phyloP scores from a whole-genome alignment of 192 early-diverging fungal genomes.

The Thoreauomyces humboldtii region DNA sequence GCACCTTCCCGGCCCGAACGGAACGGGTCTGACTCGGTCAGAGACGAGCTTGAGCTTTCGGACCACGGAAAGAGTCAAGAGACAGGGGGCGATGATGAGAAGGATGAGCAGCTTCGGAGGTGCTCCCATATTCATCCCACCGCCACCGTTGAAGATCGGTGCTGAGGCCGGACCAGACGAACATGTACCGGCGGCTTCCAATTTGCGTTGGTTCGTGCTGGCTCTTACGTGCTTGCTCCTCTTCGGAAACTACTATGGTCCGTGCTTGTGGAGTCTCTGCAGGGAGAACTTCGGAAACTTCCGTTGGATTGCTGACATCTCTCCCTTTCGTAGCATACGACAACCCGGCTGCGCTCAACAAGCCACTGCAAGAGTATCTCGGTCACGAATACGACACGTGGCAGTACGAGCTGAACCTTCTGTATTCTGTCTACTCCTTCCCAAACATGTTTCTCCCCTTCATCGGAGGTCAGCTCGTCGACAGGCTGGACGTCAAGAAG shows the following conservation, averaged over 20 bases:
- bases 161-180: not conserved
- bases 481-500: conserved; percentile 50
- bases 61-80: not conserved
- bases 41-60: too few species aligned
- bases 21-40: not conserved
- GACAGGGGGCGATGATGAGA: conserved; percentile 23
- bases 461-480: conserved; percentile 59
- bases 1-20: not conserved
- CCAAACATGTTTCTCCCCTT: conserved; percentile 70
- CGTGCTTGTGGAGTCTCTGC: not conserved
- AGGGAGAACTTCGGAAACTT: too few species aligned
- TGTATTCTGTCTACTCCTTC: conserved; percentile 62
- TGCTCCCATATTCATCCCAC: conserved; percentile 33
- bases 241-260: conserved; percentile 49
- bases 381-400: conserved; percentile 39
- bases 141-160: not conserved
- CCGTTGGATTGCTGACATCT: not conserved
- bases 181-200: not conserved
- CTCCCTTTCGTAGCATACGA: conserved; percentile 40
- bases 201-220: conserved; percentile 43
- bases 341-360: conserved; percentile 54
- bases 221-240: conserved; percentile 41
- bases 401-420: conserved; percentile 59
- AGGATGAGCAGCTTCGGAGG: conserved; percentile 42
- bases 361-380: conserved; percentile 48